These are phyloP conservation scores for Aspergillus fijiensis DNA, from an alignment of 2,329 filamentous ascomycete species.

Conservation along the genomic window DNA sequence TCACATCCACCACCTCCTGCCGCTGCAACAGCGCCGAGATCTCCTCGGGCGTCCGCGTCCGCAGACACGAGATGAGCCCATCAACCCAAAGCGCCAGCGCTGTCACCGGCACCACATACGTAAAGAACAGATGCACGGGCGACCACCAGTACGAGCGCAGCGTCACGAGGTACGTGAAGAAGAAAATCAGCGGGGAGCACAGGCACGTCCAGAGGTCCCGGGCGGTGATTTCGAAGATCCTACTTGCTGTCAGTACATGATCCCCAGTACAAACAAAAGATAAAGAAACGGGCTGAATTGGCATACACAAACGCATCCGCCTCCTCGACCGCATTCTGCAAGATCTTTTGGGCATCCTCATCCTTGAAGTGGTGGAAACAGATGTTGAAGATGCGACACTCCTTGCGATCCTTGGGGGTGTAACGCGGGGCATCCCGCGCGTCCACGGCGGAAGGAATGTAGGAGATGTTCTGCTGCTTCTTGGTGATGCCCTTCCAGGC, in stretches of 20 bases:
- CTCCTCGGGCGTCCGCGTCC: slow-evolving; percentile 67
- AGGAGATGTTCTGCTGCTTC: slow-evolving; percentile 58
- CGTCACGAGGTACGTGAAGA: slow-evolving; percentile 29
- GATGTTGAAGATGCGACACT: slow-evolving; percentile 71
- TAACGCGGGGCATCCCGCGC: slow-evolving; percentile 46
- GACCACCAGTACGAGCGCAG: slow-evolving; percentile 45
- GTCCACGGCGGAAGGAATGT: slow-evolving; percentile 62
- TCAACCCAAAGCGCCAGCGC: slow-evolving; percentile 69
- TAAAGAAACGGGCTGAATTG: no score
- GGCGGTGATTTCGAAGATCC: slow-evolving; percentile 19
- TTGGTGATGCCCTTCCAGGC: slow-evolving; percentile 58
- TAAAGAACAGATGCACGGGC: slow-evolving; percentile 61
- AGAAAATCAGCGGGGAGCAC: slow-evolving; percentile 25
- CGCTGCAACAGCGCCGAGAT: slow-evolving; percentile 58
- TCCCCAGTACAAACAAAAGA: no score
- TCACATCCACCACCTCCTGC: slow-evolving; percentile 11
- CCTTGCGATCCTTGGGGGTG: slow-evolving; percentile 51
- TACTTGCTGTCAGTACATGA: background rate
- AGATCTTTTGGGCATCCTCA: slow-evolving; percentile 57
- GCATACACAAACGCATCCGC: slow-evolving; percentile 29
- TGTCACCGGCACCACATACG: slow-evolving; percentile 65
- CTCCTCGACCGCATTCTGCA: slow-evolving; percentile 50
- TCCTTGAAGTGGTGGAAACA: slow-evolving; percentile 78
- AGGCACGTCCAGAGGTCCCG: slow-evolving; percentile 7
- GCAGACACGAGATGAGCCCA: slow-evolving; percentile 64